These are phyloP conservation scores for Albizia julibrissin DNA, from an alignment of 306 rosid genomes.

Conservation along the genomic window DNA sequence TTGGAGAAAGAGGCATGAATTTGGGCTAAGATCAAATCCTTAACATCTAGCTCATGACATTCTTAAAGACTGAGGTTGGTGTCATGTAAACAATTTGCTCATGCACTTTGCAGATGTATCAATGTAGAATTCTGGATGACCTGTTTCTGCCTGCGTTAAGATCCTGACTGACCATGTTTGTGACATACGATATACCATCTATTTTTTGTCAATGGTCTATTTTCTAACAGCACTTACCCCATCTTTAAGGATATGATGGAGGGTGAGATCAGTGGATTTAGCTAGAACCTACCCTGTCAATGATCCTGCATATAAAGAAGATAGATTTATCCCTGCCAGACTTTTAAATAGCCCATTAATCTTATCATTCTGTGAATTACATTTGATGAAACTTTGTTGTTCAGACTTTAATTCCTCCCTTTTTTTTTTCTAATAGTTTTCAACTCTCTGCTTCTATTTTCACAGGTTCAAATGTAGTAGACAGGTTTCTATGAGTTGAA, in stretches of 20 bases:
- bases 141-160: background rate
- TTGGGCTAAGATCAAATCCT: background rate
- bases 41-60: background rate
- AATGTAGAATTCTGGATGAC: background rate
- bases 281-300: background rate
- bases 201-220: background rate
- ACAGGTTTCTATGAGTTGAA: background rate
- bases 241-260: background rate
- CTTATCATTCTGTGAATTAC: background rate
- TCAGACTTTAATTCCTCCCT: background rate
- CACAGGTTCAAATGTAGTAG: conserved; percentile 13
- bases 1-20: background rate
- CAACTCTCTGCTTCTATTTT: background rate
- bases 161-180: background rate
- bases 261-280: background rate
- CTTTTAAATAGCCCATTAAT: background rate
- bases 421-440: background rate
- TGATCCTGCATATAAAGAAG: no score
- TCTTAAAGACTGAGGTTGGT: background rate
- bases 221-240: background rate
- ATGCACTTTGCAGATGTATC: background rate
- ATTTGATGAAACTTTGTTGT: background rate
- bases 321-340: background rate
- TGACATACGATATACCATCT: background rate
- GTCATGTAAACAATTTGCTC: background rate